phyloP scores from a whole-genome alignment of 306 rosid genomes.

The Astragalus glycyphyllos region DNA sequence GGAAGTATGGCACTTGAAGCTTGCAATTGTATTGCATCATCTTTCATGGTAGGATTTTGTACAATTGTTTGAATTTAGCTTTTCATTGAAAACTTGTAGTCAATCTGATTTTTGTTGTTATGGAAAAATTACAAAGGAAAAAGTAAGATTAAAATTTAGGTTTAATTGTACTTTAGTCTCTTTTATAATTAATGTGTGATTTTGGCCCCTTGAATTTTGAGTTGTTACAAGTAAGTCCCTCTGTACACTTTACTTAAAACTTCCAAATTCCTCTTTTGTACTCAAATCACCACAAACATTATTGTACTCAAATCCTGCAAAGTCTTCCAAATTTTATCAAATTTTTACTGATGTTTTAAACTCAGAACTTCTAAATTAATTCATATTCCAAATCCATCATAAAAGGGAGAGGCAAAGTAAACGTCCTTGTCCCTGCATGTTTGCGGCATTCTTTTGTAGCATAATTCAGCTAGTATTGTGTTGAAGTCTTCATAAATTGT shows the following conservation, averaged over 20 bases:
- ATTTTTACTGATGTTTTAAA: too few relatives aligned
- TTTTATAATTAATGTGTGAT: not conserved
- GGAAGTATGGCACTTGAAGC: slow-evolving; percentile 96
- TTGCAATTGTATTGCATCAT: slow-evolving; percentile 82
- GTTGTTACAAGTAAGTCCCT: not conserved
- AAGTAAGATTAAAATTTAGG: slow-evolving; percentile 4
- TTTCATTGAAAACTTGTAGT: not conserved
- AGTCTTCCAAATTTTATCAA: not conserved
- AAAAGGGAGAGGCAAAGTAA: not conserved
- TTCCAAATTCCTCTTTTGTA: not conserved
- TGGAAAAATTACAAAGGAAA: slow-evolving; percentile 2
- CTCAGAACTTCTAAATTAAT: too few relatives aligned
- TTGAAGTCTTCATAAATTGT: slow-evolving; percentile 6
- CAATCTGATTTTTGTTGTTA: slow-evolving; percentile 14
- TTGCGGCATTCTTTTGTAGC: not conserved
- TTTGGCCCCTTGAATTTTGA: not conserved
- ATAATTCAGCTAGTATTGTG: slow-evolving; percentile 9
- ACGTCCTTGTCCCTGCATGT: not conserved
- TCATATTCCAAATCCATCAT: not conserved
- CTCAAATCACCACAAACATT: not conserved
- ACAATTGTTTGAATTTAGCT: slow-evolving; percentile 20
- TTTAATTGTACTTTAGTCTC: not conserved
- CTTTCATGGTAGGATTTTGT: slow-evolving; percentile 62
- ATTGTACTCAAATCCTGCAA: not conserved
- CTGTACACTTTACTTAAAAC: not conserved